phyloP scores from a whole-genome alignment of 768 basidiomycete species.

The button mushroom (Agaricus bisporus) region DNA sequence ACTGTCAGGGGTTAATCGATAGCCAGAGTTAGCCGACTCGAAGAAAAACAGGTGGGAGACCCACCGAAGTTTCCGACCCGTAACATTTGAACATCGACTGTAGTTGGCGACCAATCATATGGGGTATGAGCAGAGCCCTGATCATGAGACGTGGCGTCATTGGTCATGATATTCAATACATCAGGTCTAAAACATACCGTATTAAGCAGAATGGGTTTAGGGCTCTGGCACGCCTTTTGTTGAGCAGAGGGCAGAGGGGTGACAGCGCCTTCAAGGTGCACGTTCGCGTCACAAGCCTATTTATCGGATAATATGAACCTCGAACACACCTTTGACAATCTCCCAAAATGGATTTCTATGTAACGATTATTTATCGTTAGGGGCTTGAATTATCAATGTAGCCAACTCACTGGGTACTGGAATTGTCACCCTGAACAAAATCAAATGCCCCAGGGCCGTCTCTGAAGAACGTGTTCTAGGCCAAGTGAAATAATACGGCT shows the following conservation, averaged over 20 bases:
- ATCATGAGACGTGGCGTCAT: slow-evolving; percentile 8
- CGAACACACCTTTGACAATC: slow-evolving; percentile 55
- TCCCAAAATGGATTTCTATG: slow-evolving; percentile 76
- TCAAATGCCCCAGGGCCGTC: slow-evolving; percentile 79
- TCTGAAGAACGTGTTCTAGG: slow-evolving; percentile 23
- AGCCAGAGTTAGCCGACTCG: slow-evolving; percentile 2
- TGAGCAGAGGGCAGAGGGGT: slow-evolving; percentile 58
- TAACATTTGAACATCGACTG: slow-evolving; percentile 72
- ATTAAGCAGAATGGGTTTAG: slow-evolving; percentile 77
- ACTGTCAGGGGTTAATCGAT: slow-evolving; percentile 26
- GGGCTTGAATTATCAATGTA: background rate
- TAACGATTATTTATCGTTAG: slow-evolving; percentile 5
- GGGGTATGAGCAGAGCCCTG: slow-evolving; percentile 59
- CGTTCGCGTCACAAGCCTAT: slow-evolving; percentile 1
- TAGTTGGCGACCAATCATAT: slow-evolving; percentile 70
- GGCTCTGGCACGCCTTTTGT: slow-evolving; percentile 65
- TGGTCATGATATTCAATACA: slow-evolving; percentile 7
- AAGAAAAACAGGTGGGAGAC: slow-evolving; percentile 11
- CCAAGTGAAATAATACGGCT: background rate
- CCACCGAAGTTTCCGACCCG: slow-evolving; percentile 64
- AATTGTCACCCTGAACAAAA: slow-evolving; percentile 71
- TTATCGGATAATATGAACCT: background rate
- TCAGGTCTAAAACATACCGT: slow-evolving; percentile 36
- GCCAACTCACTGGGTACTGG: slow-evolving; percentile 42
- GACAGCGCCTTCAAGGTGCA: slow-evolving; percentile 36